These are phyloP conservation scores for Quercus suber DNA, from an alignment of 306 rosid species.

Conservation along the genomic window DNA sequence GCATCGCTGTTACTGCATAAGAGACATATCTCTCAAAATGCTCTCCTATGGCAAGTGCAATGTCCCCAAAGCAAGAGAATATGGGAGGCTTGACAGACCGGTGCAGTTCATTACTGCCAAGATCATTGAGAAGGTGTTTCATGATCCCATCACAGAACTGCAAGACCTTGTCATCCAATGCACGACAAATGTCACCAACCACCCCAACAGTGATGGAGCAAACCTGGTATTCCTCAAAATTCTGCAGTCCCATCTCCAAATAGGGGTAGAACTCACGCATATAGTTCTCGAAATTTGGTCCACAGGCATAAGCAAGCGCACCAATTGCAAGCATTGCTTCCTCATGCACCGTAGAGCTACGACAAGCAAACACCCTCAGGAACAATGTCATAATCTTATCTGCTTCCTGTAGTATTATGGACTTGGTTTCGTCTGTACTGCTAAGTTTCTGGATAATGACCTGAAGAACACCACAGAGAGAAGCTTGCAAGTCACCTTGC, in stretches of 20 bases:
- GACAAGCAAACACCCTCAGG: constrained; percentile 40
- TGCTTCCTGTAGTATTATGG: constrained; percentile 22
- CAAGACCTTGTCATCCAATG: constrained; percentile 32
- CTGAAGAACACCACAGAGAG: constrained; percentile 43
- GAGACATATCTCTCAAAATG: constrained; percentile 37
- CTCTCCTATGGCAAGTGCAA: constrained; percentile 35
- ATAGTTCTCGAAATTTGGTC: constrained; percentile 29
- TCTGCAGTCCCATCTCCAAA: constrained; percentile 41
- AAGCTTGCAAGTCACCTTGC: constrained; percentile 40
- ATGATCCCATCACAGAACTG: constrained; percentile 33
- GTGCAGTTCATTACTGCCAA: constrained; percentile 27
- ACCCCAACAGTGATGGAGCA: constrained; percentile 41
- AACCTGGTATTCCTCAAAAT: constrained; percentile 37
- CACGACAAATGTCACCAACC: constrained; percentile 36
- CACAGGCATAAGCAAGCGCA: constrained; percentile 36
- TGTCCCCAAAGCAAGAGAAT: constrained; percentile 36
- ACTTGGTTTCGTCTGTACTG: constrained; percentile 24
- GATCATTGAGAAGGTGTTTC: constrained; percentile 24
- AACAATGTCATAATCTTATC: constrained; percentile 33
- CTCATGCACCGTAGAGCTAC: constrained; percentile 43
- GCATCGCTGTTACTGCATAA: constrained; percentile 32
- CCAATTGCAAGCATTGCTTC: constrained; percentile 47
- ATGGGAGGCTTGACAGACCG: constrained; percentile 40
- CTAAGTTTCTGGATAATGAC: constrained; percentile 37
- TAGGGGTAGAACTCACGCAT: constrained; percentile 29